These are phyloP conservation scores for Exophiala alcalophila DNA, from an alignment of 2,329 filamentous ascomycete species.

Conservation along the genomic window DNA sequence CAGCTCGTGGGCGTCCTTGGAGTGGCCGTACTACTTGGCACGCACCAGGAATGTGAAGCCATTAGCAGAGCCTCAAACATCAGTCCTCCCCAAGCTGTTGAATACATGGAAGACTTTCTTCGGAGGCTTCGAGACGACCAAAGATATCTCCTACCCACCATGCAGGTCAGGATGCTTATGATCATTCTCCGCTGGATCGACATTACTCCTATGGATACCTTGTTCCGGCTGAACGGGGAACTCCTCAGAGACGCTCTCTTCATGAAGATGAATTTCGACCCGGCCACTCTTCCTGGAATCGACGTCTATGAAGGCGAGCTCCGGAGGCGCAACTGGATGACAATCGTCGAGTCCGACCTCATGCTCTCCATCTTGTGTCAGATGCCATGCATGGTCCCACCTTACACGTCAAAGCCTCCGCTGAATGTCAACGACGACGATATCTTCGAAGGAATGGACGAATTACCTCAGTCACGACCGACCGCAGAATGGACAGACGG, in stretches of 20 bases:
- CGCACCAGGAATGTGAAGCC: conserved; percentile 23
- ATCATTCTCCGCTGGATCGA: conserved; percentile 25
- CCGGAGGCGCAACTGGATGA: conserved; percentile 34
- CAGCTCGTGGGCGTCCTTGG: conserved; percentile 26
- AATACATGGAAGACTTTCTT: conserved; percentile 23
- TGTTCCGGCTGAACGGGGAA: conserved; percentile 25
- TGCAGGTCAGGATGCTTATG: conserved; percentile 26
- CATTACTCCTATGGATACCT: conserved; percentile 17
- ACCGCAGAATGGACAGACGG: conserved; percentile 29
- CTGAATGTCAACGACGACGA: conserved; percentile 29
- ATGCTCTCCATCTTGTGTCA: conserved; percentile 31
- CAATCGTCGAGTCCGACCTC: conserved; percentile 33
- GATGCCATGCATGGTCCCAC: conserved; percentile 27
- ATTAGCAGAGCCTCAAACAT: conserved; percentile 14
- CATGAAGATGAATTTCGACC: conserved; percentile 26
- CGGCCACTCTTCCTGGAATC: conserved; percentile 6
- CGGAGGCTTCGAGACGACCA: conserved; percentile 7
- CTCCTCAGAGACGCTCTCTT: conserved; percentile 26
- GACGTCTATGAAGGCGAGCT: conserved; percentile 32
- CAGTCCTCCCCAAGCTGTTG: conserved; percentile 12
- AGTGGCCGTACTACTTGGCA: conserved; percentile 21
- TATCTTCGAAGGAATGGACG: conserved; percentile 19
- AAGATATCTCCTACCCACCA: conserved; percentile 19
- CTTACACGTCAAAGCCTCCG: conserved; percentile 21
- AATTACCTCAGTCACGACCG: conserved; percentile 16